Percentiles rank a stretch among this genome's conserved stretches.
Evolutionary conservation across 306 rosid species (phyloP).

Genomic region (Mimosa pudica): DNA sequence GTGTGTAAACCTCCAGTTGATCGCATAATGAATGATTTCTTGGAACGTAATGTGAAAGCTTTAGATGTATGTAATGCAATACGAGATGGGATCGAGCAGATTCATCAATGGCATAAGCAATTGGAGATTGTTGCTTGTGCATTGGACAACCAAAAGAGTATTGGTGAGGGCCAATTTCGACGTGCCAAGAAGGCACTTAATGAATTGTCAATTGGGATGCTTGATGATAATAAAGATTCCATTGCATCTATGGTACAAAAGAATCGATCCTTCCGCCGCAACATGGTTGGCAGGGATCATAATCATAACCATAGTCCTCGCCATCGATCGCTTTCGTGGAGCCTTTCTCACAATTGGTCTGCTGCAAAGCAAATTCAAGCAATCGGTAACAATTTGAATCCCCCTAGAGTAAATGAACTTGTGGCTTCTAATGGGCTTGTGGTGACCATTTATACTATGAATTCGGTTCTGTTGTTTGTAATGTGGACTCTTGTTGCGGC

Average conservation of each 20-base stretch:
- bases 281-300: slow-evolving; percentile 40
- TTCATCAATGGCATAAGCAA: slow-evolving; percentile 79
- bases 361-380: slow-evolving; percentile 90
- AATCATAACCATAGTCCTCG: slow-evolving; percentile 42
- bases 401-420: slow-evolving; percentile 71
- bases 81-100: slow-evolving; percentile 87
- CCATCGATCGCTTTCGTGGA: slow-evolving; percentile 87
- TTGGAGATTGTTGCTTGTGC: slow-evolving; percentile 79
- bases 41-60: slow-evolving; percentile 84
- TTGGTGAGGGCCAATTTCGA: slow-evolving; percentile 90
- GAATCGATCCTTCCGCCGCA: slow-evolving; percentile 82
- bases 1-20: slow-evolving; percentile 53
- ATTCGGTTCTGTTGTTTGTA: slow-evolving; percentile 65
- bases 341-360: slow-evolving; percentile 92
- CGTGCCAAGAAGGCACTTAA: slow-evolving; percentile 83
- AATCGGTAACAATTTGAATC: slow-evolving; percentile 62
- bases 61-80: slow-evolving; percentile 90
- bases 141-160: slow-evolving; percentile 54
- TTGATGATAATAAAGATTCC: slow-evolving; percentile 76
- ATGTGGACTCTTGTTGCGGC: slow-evolving; percentile 97
- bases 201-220: slow-evolving; percentile 79
- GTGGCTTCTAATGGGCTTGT: slow-evolving; percentile 69
- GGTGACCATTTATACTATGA: slow-evolving; percentile 58
- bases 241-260: slow-evolving; percentile 51
- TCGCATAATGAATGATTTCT: slow-evolving; percentile 70